phyloP scores from a whole-genome alignment of 768 basidiomycete genomes.

The Candolleomyces aberdarensis region DNA sequence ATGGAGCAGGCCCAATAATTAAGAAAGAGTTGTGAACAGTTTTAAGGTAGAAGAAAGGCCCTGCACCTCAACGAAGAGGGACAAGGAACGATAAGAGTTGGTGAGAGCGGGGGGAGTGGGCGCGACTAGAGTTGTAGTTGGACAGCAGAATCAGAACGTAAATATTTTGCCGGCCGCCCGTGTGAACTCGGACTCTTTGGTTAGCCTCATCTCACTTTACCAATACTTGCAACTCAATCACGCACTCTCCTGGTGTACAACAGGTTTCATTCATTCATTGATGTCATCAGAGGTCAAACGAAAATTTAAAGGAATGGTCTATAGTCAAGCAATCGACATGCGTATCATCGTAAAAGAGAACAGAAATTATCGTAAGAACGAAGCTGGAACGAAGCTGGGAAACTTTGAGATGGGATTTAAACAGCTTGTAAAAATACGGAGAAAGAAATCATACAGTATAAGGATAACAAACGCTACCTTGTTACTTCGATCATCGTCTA shows the following conservation, averaged over 20 bases:
- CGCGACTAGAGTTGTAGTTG: background rate
- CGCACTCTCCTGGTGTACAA: background rate
- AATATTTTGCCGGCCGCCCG: background rate
- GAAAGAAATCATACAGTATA: background rate
- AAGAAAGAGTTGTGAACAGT: conserved; percentile 7
- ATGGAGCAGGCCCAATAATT: conserved; percentile 4
- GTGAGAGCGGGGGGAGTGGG: background rate
- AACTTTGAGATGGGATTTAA: background rate
- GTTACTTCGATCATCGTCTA: background rate
- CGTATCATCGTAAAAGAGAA: background rate
- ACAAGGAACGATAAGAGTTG: background rate
- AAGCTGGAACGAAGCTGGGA: background rate
- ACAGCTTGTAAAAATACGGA: background rate
- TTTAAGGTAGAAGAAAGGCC: background rate
- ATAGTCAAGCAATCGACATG: background rate
- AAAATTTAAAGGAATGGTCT: background rate
- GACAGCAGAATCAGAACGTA: conserved; percentile 6
- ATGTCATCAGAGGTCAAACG: too few relatives aligned
- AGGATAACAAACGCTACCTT: conserved; percentile 1
- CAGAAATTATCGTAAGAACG: background rate
- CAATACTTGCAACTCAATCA: background rate
- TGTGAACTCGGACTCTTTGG: background rate
- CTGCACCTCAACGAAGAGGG: conserved; percentile 7
- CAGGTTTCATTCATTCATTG: background rate
- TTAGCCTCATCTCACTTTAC: conserved; percentile 1